A percentile compares a stretch with the other conserved stretches of the same genome.
These are phyloP conservation scores for Prunus davidiana DNA, from an alignment of 306 rosid species.

Conservation along the genomic window DNA sequence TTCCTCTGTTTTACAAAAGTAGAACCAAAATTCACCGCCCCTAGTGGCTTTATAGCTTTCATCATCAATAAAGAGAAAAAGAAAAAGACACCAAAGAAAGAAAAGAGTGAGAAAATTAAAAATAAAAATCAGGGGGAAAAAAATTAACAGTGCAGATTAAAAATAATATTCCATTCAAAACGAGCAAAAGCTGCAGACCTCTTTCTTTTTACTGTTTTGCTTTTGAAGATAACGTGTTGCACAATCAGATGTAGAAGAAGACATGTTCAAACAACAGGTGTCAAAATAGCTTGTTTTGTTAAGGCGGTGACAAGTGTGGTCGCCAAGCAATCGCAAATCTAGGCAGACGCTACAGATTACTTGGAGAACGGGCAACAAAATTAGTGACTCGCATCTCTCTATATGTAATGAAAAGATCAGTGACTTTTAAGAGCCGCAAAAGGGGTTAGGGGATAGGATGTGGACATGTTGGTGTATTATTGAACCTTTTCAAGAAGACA, in stretches of 20 bases:
- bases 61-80: neutral
- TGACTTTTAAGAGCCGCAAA: neutral
- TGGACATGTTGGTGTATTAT: neutral
- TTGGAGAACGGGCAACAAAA: neutral
- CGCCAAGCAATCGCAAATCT: conserved; percentile 16
- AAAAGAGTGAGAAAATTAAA: neutral
- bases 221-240: neutral
- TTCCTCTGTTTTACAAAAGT: conserved; percentile 1
- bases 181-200: neutral
- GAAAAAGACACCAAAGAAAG: neutral
- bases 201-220: neutral
- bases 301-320: conserved; percentile 16
- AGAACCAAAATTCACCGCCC: neutral
- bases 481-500: neutral
- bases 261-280: neutral
- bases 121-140: neutral
- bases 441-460: neutral
- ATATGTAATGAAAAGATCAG: neutral
- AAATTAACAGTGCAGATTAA: neutral
- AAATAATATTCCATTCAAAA: neutral
- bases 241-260: neutral
- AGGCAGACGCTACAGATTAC: conserved; percentile 13
- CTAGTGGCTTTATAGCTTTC: conserved; percentile 10
- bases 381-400: neutral
- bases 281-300: neutral